phyloP scores from a whole-genome alignment of 2,329 filamentous ascomycete species.

The Microcera coccophila region DNA sequence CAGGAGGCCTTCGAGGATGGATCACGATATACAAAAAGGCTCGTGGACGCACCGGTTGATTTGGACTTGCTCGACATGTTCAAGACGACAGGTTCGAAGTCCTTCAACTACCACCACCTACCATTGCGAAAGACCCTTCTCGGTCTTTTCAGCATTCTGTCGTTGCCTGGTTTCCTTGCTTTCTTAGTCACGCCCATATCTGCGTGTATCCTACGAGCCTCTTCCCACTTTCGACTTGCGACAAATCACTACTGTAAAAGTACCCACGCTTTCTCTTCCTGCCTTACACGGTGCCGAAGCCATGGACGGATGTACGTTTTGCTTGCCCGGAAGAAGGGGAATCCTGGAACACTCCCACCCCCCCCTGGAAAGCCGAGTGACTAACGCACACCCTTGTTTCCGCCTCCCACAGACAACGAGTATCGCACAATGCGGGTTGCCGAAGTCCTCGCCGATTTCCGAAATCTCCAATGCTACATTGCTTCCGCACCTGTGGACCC shows the following conservation, averaged over 20 bases:
- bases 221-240: not conserved
- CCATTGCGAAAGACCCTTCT: conserved; percentile 16
- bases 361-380: conserved; percentile 4
- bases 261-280: not conserved
- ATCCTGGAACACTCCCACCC: not conserved
- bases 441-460: conserved; percentile 60
- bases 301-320: conserved; percentile 28
- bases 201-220: conserved; percentile 10
- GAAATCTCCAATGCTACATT: conserved; percentile 59
- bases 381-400: conserved; percentile 16
- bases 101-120: conserved; percentile 1
- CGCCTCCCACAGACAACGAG: conserved; percentile 51
- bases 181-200: not conserved
- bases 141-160: conserved; percentile 7
- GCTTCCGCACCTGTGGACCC: conserved; percentile 55
- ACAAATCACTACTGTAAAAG: not conserved
- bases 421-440: conserved; percentile 57
- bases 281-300: conserved; percentile 1
- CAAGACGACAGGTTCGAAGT: not conserved
- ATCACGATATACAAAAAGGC: conserved; percentile 31
- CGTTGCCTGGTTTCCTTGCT: not conserved
- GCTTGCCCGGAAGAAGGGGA: conserved; percentile 7
- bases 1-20: conserved; percentile 25
- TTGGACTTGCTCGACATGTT: conserved; percentile 1
- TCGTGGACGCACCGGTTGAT: conserved; percentile 16